Percentiles rank a stretch among this genome's conserved stretches.
Evolutionary conservation across 2,329 filamentous ascomycete species (phyloP).

Genomic region (Didymella sp.): DNA sequence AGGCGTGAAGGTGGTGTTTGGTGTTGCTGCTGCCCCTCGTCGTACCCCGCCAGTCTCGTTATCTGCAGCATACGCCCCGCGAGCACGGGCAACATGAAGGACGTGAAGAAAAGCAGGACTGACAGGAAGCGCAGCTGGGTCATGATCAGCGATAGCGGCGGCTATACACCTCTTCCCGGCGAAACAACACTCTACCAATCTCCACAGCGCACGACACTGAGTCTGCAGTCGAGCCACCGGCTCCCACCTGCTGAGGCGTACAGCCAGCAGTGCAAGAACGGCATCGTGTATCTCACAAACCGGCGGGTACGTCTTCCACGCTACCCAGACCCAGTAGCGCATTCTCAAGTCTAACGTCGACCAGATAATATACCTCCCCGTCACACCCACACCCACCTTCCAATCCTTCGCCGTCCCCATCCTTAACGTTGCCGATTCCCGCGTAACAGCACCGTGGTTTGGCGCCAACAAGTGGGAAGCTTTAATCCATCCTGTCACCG

Average conservation of each 20-base stretch:
- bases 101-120: conserved; percentile 42
- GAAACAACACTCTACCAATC: conserved; percentile 84
- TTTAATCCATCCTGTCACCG: conserved; percentile 77
- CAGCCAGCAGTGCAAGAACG: conserved; percentile 74
- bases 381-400: conserved; percentile 69
- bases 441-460: conserved; percentile 88
- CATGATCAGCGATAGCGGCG: conserved; percentile 76
- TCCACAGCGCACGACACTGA: conserved; percentile 77
- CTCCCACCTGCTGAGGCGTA: conserved; percentile 69
- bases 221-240: conserved; percentile 73
- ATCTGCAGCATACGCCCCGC: too few species aligned
- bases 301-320: conserved; percentile 69
- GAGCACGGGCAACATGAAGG: conserved; percentile 29
- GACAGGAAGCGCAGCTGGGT: conserved; percentile 73
- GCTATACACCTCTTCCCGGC: conserved; percentile 83
- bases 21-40: conserved; percentile 18
- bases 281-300: conserved; percentile 82
- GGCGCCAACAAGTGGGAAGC: conserved; percentile 91
- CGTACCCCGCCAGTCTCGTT: conserved; percentile 24
- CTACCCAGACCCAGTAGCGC: too few species aligned
- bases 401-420: conserved; percentile 91
- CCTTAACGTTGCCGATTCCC: conserved; percentile 84
- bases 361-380: conserved; percentile 86
- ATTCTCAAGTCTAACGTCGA: not conserved
- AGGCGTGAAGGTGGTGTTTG: conserved; percentile 7